phyloP scores from a whole-genome alignment of 371 early-diverging fungal species.

The Saksenaea vasiformis region DNA sequence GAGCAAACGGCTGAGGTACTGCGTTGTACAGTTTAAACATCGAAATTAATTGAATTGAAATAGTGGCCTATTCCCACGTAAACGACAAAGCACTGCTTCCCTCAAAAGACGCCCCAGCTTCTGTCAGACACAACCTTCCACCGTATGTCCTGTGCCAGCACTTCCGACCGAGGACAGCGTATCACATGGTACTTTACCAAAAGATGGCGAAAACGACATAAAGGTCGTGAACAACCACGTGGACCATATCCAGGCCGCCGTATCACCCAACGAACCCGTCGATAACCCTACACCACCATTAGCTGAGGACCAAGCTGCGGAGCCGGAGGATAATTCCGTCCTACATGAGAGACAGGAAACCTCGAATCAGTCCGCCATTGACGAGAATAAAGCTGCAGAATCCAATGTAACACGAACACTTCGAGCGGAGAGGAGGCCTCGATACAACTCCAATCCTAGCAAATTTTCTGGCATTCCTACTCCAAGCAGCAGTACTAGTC shows the following conservation, averaged over 20 bases:
- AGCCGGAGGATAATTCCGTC: background rate
- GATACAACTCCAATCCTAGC: conserved; percentile 1
- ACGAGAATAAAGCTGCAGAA: background rate
- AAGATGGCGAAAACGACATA: background rate
- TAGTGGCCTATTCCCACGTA: conserved; percentile 5
- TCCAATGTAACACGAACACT: background rate
- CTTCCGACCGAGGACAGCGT: background rate
- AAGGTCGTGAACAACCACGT: conserved; percentile 5
- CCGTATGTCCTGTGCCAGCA: conserved; percentile 3
- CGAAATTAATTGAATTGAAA: background rate
- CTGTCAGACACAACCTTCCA: background rate
- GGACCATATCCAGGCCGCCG: conserved; percentile 1
- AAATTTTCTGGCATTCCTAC: background rate
- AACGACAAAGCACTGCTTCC: background rate
- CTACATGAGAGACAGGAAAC: background rate
- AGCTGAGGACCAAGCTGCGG: background rate
- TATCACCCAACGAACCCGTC: background rate
- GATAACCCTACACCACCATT: background rate
- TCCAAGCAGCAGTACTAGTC: background rate
- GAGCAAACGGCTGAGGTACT: conserved; percentile 21
- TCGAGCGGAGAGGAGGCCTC: background rate
- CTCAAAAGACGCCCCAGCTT: background rate
- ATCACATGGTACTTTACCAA: conserved; percentile 3
- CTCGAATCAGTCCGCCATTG: background rate
- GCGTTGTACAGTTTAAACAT: background rate